Evolutionary conservation across 495 filamentous ascomycete genomes (phyloP), one percentile per base, ranked within the genome.

Genomic region (Penicillium ochrochloron): DNA sequence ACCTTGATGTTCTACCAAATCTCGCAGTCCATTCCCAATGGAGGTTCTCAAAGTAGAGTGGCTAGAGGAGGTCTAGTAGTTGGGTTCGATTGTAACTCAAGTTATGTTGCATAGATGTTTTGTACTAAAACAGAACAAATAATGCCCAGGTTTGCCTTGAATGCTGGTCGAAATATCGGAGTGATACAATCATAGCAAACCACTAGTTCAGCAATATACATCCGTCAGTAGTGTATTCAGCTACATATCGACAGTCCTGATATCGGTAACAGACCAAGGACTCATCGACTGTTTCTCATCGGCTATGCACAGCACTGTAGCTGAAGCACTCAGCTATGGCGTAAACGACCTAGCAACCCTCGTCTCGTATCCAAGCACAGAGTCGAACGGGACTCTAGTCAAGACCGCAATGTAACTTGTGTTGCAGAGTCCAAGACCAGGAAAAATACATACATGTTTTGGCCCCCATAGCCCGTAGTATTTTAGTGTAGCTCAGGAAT

Each of bases 281-380:
- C 17, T 10, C n/a, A 2, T 12, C 23, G 17, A 50, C 6, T 10
- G 9, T 27, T 14, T 50, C 46, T 15, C 46, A 11, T 54, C 34
- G 39, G 50, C 23, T 39, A 41, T 29, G 34, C 21, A 31, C 51
- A 35, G 27, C 19, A 35, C 60, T n/a, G 29, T 25, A 57, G 52
- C 41, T 21, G 60, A 48, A 10, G 17, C 27, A 46, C 51, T 25
- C 35, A 41, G 35, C 12, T 27, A 25, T 37, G 4, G 11, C 12
- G 55, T 41, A 35, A 42, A 41, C 19, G 27, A n/a, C n/a, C n/a
- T n/a, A 42, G 34, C 35, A 29, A 35, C 23, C 23, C 35, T 48
- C 44, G 10, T 27, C 46, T 50, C 35, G 21, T 42, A 29, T 57
- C 4, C 35, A 57, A 42, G n/a, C 21, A 42, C 21, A 21, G 21